A percentile compares a stretch with the other conserved stretches of the same genome.
phyloP scores from a whole-genome alignment of 176 grass and related monocot genomes.

The Saccharum officinarum region DNA sequence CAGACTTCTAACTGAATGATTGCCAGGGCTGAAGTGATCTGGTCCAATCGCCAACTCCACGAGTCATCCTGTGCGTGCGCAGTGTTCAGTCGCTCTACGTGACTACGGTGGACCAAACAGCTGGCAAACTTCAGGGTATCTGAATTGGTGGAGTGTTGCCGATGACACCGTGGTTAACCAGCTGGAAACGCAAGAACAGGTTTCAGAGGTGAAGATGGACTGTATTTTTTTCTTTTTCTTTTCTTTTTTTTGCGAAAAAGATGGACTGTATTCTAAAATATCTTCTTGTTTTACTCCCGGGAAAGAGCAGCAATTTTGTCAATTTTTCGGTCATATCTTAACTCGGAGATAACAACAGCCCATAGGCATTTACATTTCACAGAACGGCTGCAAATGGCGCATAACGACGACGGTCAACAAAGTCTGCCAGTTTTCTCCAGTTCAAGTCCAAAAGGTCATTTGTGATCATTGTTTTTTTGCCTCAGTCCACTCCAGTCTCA shows the following conservation, averaged over 20 bases:
- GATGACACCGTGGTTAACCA: not conserved
- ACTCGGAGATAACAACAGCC: not conserved
- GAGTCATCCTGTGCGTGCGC: slow-evolving; percentile 18
- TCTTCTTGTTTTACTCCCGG: not conserved
- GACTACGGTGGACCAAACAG: slow-evolving; percentile 1
- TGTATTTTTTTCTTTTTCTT: too few species aligned
- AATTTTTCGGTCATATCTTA: not conserved
- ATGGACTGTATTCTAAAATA: not conserved
- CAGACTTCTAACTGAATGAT: slow-evolving; percentile 4
- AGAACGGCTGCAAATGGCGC: slow-evolving; percentile 12
- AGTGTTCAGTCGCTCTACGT: slow-evolving; percentile 26
- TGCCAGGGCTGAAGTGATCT: slow-evolving; percentile 7
- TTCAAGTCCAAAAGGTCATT: slow-evolving; percentile 31
- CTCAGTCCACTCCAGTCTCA: slow-evolving; percentile 15
- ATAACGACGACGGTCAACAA: slow-evolving; percentile 3
- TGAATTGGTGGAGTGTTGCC: not conserved
- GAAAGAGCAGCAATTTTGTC: not conserved
- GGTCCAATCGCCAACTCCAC: slow-evolving; percentile 1
- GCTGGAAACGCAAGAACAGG: not conserved
- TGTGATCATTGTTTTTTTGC: not conserved
- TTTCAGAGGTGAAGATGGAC: not conserved
- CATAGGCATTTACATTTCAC: not conserved
- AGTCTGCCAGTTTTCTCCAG: slow-evolving; percentile 12
- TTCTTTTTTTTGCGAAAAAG: too few species aligned
- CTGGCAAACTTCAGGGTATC: not conserved